Percentiles rank a stretch among this genome's conserved stretches.
Conservation (phyloP, 2,329 filamentous ascomycete species). For the Tolypocladium pustulatum region DNA sequence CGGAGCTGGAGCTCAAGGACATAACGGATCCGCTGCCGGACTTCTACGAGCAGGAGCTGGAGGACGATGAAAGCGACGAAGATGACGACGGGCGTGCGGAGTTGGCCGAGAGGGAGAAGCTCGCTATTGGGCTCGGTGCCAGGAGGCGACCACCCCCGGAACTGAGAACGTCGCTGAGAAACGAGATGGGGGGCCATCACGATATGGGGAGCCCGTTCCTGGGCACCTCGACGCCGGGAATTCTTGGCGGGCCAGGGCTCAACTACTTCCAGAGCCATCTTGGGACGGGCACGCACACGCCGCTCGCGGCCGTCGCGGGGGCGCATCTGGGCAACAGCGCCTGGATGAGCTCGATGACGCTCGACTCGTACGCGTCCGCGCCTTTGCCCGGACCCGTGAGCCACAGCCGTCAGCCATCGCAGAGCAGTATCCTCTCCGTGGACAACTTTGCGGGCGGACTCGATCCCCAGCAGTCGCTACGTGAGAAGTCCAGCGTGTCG, state of each 20-base stretch:
- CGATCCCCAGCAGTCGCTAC: constrained; percentile 30
- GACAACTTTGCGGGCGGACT: constrained; percentile 24
- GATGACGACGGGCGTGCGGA: constrained; percentile 25
- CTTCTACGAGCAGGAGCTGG: constrained; percentile 79
- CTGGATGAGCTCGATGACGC: constrained; percentile 18
- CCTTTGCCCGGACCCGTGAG: constrained; percentile 8
- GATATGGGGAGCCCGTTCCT: constrained; percentile 47
- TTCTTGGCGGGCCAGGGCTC: constrained; percentile 64
- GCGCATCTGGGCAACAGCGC: constrained; percentile 33
- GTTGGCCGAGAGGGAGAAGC: constrained; percentile 9
- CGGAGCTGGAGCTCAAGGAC: constrained; percentile 86
- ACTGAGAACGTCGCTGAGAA: constrained; percentile 21
- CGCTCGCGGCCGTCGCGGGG: constrained; percentile 68
- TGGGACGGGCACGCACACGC: constrained; percentile 66
- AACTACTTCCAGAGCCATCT: constrained; percentile 77
- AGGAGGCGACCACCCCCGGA: constrained; percentile 8
- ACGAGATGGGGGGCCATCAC: constrained; percentile 15
- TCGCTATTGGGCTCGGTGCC: background rate
- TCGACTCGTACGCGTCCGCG: constrained; percentile 5
- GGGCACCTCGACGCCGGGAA: constrained; percentile 49
- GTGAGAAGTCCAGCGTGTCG: constrained; percentile 53
- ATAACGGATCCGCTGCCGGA: constrained; percentile 92
- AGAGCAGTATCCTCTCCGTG: constrained; percentile 34
- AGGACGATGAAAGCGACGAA: constrained; percentile 35
- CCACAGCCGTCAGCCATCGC: constrained; percentile 34